Evolutionary conservation across 805 yeast genomes (phyloP), one percentile per base, ranked within the genome.

Genomic region (Gaillardinia entomophila): DNA sequence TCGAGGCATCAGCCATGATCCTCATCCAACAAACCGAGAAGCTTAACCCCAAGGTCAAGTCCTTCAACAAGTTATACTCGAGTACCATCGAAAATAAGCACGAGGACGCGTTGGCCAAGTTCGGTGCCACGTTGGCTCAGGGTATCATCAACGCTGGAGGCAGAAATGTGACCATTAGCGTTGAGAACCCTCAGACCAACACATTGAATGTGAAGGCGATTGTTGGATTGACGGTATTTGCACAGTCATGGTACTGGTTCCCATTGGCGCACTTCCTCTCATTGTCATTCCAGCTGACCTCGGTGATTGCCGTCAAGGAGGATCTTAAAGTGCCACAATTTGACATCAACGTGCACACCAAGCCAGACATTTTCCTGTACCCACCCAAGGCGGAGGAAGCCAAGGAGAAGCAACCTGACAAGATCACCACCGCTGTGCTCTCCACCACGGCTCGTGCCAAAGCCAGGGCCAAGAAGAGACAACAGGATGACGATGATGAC

Each of bases 141-240:
- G 98, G 98, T 59, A 90, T 92, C 42, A 80, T 92, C 55, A 97
- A 92, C 64, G 98, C 97, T 8, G 97, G 98, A 61, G 98, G 98
- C 10, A 79, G 97, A 55, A 92, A 92, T 50, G 95, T 84, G n/a
- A 88, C 97, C 0, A 88, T 92, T 43, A 83, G 83, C 46, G 68
- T 90, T 31, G 97, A 92, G 59, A 86, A 89, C 56, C 51, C 79
- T 16, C 89, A 88, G 45, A 87, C 96, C 26, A 94, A 88, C 39
- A 87, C 95, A 14, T 72, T 92, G 43, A 90, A 92, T 60, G 79
- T 82, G 53, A 83, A 84, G 58, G 92, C 96, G 0, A 81, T 92
- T 48, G 95, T 89, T 36, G 98, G 98, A 25, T 66, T 92, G 45
- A 79, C 92, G 0, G 75, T 92, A 38, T 92, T 92, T 55, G 67